phyloP scores from a whole-genome alignment of 805 yeast genomes.

The Tetrapisispora pingtungensis region DNA sequence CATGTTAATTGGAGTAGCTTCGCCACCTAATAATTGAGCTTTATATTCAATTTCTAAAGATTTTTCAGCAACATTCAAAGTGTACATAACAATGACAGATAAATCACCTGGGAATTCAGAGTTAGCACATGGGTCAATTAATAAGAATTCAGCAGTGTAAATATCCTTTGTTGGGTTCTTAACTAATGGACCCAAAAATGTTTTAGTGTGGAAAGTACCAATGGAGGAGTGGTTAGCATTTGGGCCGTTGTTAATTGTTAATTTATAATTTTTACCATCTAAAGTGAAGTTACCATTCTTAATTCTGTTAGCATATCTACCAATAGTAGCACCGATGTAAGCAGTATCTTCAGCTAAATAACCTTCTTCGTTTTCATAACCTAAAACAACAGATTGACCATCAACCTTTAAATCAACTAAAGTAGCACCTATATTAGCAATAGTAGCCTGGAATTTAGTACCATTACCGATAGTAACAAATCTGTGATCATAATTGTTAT shows the following conservation, averaged over 20 bases:
- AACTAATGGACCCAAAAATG: constrained; percentile 46
- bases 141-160: constrained; percentile 31
- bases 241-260: constrained; percentile 35
- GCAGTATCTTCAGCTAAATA: constrained; percentile 33
- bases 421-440: constrained; percentile 44
- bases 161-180: constrained; percentile 23
- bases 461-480: constrained; percentile 25
- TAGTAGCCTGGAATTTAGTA: constrained; percentile 30
- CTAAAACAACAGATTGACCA: constrained; percentile 33
- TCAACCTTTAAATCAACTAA: constrained; percentile 35
- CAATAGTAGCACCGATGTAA: constrained; percentile 55
- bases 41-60: constrained; percentile 42
- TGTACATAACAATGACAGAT: constrained; percentile 37
- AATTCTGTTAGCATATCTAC: constrained; percentile 56
- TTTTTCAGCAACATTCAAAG: constrained; percentile 27
- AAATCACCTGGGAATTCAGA: constrained; percentile 57
- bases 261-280: constrained; percentile 32
- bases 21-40: constrained; percentile 21
- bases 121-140: constrained; percentile 37
- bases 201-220: constrained; percentile 41
- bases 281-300: constrained; percentile 34
- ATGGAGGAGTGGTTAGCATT: constrained; percentile 47
- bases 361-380: constrained; percentile 30
- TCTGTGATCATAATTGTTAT: constrained; percentile 20
- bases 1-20: constrained; percentile 42